A percentile compares a stretch with the other conserved stretches of the same genome.
phyloP scores from a whole-genome alignment of 768 basidiomycete species.

The Lentinula guzmanii region DNA sequence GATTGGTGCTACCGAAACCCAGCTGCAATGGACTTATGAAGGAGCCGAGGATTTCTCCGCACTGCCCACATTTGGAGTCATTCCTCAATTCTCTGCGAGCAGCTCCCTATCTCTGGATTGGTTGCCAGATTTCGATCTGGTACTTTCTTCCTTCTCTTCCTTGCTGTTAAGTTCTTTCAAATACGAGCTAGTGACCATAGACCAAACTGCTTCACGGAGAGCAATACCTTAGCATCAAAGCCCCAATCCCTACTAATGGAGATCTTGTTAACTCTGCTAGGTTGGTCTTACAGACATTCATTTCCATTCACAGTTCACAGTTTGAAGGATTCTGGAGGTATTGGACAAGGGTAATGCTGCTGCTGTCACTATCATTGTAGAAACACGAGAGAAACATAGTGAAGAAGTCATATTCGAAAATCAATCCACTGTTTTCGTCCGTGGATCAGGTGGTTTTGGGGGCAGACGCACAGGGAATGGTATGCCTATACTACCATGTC shows the following conservation, averaged over 20 bases:
- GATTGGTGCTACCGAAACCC: slow-evolving; percentile 87
- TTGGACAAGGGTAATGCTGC: slow-evolving; percentile 93
- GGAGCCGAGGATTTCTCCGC: slow-evolving; percentile 80
- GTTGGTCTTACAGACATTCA: slow-evolving; percentile 25
- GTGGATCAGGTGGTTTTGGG: slow-evolving; percentile 94
- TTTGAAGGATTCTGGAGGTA: slow-evolving; percentile 63
- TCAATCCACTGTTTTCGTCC: slow-evolving; percentile 86
- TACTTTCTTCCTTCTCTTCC: slow-evolving; percentile 19
- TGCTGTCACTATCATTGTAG: slow-evolving; percentile 71
- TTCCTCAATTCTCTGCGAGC: slow-evolving; percentile 83
- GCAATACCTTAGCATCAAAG: slow-evolving; percentile 87
- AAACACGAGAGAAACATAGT: slow-evolving; percentile 73
- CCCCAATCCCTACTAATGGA: slow-evolving; percentile 79
- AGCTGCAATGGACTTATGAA: slow-evolving; percentile 90
- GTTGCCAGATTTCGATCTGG: slow-evolving; percentile 94
- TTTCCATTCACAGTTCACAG: neutral
- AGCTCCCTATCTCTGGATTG: slow-evolving; percentile 68
- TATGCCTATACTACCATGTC: slow-evolving; percentile 19
- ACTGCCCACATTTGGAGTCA: slow-evolving; percentile 91
- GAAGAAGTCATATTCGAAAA: slow-evolving; percentile 88
- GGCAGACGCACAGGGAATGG: slow-evolving; percentile 83
- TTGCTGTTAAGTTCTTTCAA: neutral
- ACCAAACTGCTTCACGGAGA: slow-evolving; percentile 98
- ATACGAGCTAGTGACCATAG: slow-evolving; percentile 26
- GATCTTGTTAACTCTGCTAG: slow-evolving; percentile 71